Base-by-base conservation (phyloP, 345 rosid genomes). In the Schrenkiella parvula region DNA sequence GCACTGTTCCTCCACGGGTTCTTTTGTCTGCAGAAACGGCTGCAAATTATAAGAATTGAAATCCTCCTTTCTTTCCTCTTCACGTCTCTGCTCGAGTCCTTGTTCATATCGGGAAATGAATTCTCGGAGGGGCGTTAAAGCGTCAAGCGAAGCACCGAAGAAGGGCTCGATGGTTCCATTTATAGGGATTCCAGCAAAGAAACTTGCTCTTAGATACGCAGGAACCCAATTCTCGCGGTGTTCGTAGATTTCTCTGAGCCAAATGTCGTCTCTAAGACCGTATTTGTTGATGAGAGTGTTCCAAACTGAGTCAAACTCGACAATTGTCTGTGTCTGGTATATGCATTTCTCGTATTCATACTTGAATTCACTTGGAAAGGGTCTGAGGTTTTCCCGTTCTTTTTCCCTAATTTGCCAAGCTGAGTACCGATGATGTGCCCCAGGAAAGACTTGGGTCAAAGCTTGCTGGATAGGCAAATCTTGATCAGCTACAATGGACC, bases 1-100 rank as follows among this genome's bases (percentile, higher is more conserved):
- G 53, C 97, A 86, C 35, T 89, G 97, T 57, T 89, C 97, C 79
- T 90, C 98, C 25, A 93, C 79, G 0, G 88, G 93, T 70, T 89
- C 97, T 63, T 85, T 89, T 18, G 97, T 87, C 74, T 86, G 90
- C 14, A 85, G 79, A 72, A 78, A 81, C 4, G 86, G 86, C 80
- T 86, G 96, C 63, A 86, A 48, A 77, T 86, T 89, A 66, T 73
- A 84, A 14, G 89, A 83, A 65, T 84, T 89, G 60, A 84, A 93
- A 80, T 93, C 98, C 76, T 89, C 96, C 79, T 87, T 87, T 28
- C 82, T 81, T 79, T 90, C 98, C 63, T 90, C 91, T 66, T 89
- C 93, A 0, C 92, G 84, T 11, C 88, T 82, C 29, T 63, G 93
- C 74, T 84, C 84, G 13, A 93, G 85, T 25, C 79, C 86, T 74